Conservation (phyloP, 495 filamentous ascomycete species). For the Talaromyces adpressus region DNA sequence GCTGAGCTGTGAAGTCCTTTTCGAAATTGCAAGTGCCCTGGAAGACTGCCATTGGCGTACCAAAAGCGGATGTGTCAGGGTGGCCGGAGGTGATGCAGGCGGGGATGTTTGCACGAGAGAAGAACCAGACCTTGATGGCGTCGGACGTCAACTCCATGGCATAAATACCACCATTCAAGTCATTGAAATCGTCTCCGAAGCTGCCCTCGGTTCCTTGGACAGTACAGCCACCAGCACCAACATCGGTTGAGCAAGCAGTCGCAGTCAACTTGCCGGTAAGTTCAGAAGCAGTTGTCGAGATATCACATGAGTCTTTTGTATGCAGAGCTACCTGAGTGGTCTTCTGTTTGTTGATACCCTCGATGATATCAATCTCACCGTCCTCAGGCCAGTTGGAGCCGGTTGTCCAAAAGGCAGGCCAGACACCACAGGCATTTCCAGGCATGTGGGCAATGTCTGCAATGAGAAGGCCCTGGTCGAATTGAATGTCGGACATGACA, state of each 20-base stretch:
- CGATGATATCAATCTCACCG: constrained; percentile 91
- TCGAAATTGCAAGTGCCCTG: constrained; percentile 55
- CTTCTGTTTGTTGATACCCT: constrained; percentile 66
- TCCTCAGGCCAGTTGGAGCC: constrained; percentile 69
- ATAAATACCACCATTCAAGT: constrained; percentile 65
- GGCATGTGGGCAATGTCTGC: constrained; percentile 76
- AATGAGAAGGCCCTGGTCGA: constrained; percentile 63
- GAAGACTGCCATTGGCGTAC: constrained; percentile 57
- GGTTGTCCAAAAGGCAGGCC: constrained; percentile 73
- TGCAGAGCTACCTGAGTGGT: constrained; percentile 71
- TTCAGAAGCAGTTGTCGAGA: constrained; percentile 34
- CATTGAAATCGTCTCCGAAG: constrained; percentile 70
- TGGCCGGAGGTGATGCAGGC: constrained; percentile 44
- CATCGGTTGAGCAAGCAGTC: constrained; percentile 49
- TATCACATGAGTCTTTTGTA: constrained; percentile 55
- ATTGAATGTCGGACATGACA: constrained; percentile 60
- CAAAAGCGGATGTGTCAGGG: constrained; percentile 60
- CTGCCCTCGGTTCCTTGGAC: constrained; percentile 43
- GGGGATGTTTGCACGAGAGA: constrained; percentile 56
- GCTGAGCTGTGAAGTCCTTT: constrained; percentile 59
- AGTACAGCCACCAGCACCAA: constrained; percentile 41
- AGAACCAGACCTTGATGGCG: constrained; percentile 72
- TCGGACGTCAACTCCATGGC: constrained; percentile 66
- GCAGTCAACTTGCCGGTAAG: constrained; percentile 6
- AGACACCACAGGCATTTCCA: constrained; percentile 58